Evolutionary conservation across 2,329 filamentous ascomycete species (phyloP).

Genomic region (Epichloe typhina): DNA sequence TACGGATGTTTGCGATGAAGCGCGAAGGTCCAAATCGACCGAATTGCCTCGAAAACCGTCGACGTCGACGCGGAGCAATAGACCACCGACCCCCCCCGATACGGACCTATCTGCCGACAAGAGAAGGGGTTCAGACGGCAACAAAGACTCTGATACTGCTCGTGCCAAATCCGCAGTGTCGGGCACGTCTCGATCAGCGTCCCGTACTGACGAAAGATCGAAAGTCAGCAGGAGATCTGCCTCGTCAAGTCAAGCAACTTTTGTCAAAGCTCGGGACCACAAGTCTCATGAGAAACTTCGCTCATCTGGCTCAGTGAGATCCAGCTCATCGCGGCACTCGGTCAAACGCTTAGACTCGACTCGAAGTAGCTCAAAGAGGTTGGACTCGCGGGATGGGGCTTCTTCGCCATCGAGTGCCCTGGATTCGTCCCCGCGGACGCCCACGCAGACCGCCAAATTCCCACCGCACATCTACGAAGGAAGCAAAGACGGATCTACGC

Average conservation of each 20-base stretch:
- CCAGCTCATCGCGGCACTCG: conserved; percentile 21
- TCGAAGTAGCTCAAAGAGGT: conserved; percentile 17
- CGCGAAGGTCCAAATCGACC: conserved; percentile 32
- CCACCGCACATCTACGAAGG: conserved; percentile 30
- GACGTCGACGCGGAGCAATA: conserved; percentile 26
- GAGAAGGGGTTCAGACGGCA: conserved; percentile 24
- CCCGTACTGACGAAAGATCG: conserved; percentile 35
- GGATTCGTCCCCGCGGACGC: conserved; percentile 48
- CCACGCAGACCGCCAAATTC: conserved; percentile 41
- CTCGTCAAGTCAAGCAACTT: conserved; percentile 45
- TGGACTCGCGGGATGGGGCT: conserved; percentile 31
- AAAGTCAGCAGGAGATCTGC: conserved; percentile 41
- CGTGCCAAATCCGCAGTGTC: conserved; percentile 33
- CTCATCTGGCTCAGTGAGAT: conserved; percentile 21
- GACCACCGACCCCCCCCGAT: conserved; percentile 53
- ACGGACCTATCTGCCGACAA: conserved; percentile 42
- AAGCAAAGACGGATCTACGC: conserved; percentile 22
- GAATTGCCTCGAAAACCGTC: conserved; percentile 27
- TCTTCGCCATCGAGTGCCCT: conserved; percentile 33
- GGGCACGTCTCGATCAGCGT: conserved; percentile 28
- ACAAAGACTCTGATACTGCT: conserved; percentile 9
- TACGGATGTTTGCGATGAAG: conserved; percentile 46
- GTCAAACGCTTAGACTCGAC: conserved; percentile 25
- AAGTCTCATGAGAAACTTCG: conserved; percentile 24
- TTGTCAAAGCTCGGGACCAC: conserved; percentile 26